A percentile compares a stretch with the other conserved stretches of the same genome.
These are phyloP conservation scores for Polytrichum formosum DNA, from an alignment of 225 moss, liverwort and hornwort genomes.

Conservation along the genomic window DNA sequence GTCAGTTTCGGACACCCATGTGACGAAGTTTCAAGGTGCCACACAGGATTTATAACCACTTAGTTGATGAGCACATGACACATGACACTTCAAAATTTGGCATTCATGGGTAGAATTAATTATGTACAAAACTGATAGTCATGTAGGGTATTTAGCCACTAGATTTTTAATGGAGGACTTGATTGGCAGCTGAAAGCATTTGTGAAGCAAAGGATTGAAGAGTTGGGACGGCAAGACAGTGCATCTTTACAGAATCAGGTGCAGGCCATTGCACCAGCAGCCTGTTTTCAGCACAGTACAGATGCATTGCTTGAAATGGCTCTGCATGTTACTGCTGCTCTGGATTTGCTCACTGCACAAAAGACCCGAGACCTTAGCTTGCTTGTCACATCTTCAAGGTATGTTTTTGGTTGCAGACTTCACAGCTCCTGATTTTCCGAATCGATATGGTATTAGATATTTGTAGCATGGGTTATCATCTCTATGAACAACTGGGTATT, in stretches of 20 bases:
- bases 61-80: too few relatives aligned
- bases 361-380: conserved; percentile 83
- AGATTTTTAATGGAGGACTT: neutral
- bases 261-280: conserved; percentile 79
- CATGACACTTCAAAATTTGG: too few relatives aligned
- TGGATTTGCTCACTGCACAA: conserved; percentile 73
- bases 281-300: conserved; percentile 85
- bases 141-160: too few relatives aligned
- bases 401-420: conserved; percentile 1
- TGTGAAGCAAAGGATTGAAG: conserved; percentile 83
- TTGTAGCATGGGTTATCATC: neutral
- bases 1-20: too few relatives aligned
- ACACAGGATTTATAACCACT: too few relatives aligned
- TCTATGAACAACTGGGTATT: conserved; percentile 13
- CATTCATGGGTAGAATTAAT: too few relatives aligned
- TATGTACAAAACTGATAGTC: too few relatives aligned
- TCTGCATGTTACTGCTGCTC: conserved; percentile 48
- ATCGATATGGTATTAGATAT: neutral
- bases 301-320: conserved; percentile 75
- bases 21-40: too few relatives aligned
- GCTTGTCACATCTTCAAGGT: conserved; percentile 85
- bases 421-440: neutral
- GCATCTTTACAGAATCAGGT: conserved; percentile 88
- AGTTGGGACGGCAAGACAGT: conserved; percentile 73
- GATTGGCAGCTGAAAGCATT: conserved; percentile 76